phyloP scores from a whole-genome alignment of 805 yeast species.

The Ogataea pignaliae region DNA sequence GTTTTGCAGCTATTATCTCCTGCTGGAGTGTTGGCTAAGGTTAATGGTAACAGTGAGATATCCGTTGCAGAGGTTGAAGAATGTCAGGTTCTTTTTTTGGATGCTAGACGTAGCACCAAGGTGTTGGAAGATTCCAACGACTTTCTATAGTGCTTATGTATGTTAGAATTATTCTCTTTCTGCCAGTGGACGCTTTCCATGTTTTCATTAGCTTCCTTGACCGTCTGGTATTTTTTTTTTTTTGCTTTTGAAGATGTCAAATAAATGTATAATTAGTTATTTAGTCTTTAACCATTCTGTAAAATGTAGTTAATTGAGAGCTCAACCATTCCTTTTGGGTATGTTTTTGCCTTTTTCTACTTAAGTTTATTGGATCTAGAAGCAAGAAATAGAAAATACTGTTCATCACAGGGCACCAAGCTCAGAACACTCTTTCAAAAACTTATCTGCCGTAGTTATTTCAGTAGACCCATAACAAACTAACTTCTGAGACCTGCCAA shows the following conservation, averaged over 20 bases:
- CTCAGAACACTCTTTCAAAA: constrained; percentile 59
- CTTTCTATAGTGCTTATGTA: constrained; percentile 14
- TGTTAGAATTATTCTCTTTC: too few relatives aligned
- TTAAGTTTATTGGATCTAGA: too few relatives aligned
- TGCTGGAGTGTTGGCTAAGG: constrained; percentile 74
- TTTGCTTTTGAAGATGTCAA: neutral
- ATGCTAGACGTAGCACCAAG: constrained; percentile 83
- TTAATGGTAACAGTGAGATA: constrained; percentile 63
- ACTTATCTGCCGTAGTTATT: constrained; percentile 64
- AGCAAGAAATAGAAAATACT: neutral
- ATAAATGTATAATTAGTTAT: neutral
- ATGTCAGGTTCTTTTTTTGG: constrained; percentile 81
- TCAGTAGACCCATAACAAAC: constrained; percentile 87
- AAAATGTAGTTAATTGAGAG: too few relatives aligned
- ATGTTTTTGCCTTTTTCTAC: neutral
- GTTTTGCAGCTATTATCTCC: constrained; percentile 90
- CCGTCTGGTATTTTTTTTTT: too few relatives aligned
- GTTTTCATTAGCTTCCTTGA: neutral
- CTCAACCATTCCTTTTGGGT: neutral
- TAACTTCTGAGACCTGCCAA: constrained; percentile 31
- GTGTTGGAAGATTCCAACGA: constrained; percentile 56
- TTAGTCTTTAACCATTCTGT: neutral
- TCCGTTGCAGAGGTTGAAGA: constrained; percentile 83
- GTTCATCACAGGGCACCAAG: constrained; percentile 34
- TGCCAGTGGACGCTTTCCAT: too few relatives aligned